A percentile compares a stretch with the other conserved stretches of the same genome.
Conservation (phyloP, 176 grass and related monocot species). For the Poa pratensis region DNA sequence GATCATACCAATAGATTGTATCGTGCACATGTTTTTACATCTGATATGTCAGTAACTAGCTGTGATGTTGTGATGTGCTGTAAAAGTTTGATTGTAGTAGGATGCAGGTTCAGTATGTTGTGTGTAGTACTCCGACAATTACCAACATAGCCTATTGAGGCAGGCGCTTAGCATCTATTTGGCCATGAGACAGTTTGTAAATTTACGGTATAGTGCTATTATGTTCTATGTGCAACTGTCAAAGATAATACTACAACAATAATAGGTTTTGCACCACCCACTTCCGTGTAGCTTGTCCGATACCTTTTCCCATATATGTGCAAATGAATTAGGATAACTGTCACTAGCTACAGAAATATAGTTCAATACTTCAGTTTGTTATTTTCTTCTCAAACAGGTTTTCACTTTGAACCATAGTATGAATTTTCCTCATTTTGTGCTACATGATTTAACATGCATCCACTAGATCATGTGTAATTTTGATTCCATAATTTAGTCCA, state of each 20-base stretch:
- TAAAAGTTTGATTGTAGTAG: neutral
- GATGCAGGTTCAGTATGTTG: neutral
- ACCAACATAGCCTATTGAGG: neutral
- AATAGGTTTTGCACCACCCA: neutral
- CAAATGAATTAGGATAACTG: neutral
- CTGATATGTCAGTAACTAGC: neutral
- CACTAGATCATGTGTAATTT: neutral
- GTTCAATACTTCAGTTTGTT: neutral
- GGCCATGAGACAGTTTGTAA: neutral
- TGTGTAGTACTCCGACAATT: neutral
- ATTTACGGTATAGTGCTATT: neutral
- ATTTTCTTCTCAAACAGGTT: conserved; percentile 1
- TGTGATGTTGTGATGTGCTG: neutral
- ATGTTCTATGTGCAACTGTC: neutral
- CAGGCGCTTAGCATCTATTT: neutral
- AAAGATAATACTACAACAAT: neutral
- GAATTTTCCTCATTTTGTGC: neutral
- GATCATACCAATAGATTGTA: neutral
- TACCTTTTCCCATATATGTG: neutral
- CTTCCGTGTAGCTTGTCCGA: neutral
- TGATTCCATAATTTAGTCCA: conserved; percentile 9
- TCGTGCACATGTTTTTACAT: neutral
- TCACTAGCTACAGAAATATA: neutral
- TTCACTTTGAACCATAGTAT: neutral
- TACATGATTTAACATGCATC: conserved; percentile 12